These are phyloP conservation scores for Alisma plantagoaquatica DNA, from an alignment of 106 monocot species.

Conservation along the genomic window DNA sequence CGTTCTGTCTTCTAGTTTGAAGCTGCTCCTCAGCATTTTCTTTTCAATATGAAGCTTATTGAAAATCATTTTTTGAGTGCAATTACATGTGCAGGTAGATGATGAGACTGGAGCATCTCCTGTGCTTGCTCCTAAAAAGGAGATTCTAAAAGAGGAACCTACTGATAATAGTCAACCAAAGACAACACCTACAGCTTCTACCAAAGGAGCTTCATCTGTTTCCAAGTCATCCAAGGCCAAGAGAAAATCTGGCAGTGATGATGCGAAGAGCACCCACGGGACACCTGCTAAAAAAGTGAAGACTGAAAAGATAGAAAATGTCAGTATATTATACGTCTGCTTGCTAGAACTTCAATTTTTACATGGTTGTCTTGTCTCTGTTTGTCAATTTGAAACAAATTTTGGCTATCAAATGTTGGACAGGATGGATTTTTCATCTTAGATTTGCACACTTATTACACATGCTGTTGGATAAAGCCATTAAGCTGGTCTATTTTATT, in stretches of 20 bases:
- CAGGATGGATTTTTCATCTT: too few relatives aligned
- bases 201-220: slow-evolving; percentile 46
- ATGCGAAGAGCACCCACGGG: slow-evolving; percentile 29
- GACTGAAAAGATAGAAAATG: slow-evolving; percentile 38
- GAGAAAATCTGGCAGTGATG: slow-evolving; percentile 70
- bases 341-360: too few relatives aligned
- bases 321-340: slow-evolving; percentile 16
- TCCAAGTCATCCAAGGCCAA: slow-evolving; percentile 81
- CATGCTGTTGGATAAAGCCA: too few relatives aligned
- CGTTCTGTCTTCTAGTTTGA: too few relatives aligned
- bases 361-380: too few relatives aligned
- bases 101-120: slow-evolving; percentile 73
- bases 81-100: slow-evolving; percentile 47
- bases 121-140: slow-evolving; percentile 85
- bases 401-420: too few relatives aligned
- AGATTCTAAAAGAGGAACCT: slow-evolving; percentile 72
- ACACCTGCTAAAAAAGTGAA: slow-evolving; percentile 65
- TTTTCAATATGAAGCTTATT: too few relatives aligned
- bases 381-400: too few relatives aligned
- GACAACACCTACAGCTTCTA: slow-evolving; percentile 32
- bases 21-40: too few relatives aligned
- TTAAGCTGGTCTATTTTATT: too few relatives aligned
- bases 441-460: too few relatives aligned
- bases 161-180: slow-evolving; percentile 62
- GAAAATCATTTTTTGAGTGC: too few relatives aligned